A percentile compares a stretch with the other conserved stretches of the same genome.
phyloP scores from a whole-genome alignment of 2,329 filamentous ascomycete genomes.

The Myriosclerotinia duriaeana region DNA sequence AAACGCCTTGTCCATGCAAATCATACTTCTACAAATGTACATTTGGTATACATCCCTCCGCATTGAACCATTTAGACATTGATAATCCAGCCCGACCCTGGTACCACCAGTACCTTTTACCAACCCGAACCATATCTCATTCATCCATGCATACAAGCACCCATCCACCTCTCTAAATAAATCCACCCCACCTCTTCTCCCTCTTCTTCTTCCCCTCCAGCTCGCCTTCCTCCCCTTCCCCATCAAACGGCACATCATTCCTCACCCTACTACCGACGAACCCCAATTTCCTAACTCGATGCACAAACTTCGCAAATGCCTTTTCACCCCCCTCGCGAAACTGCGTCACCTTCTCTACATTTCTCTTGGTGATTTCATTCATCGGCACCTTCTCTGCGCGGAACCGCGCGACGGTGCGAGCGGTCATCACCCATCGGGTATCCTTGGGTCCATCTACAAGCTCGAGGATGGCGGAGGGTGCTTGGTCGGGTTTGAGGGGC shows the following conservation, averaged over 20 bases:
- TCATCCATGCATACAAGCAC: constrained; percentile 15
- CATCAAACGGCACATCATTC: constrained; percentile 32
- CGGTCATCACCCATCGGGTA: constrained; percentile 92
- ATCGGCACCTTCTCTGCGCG: constrained; percentile 55
- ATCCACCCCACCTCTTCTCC: constrained; percentile 23
- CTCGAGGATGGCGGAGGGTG: constrained; percentile 85
- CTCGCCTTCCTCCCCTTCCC: constrained; percentile 14
- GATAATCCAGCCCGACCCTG: constrained; percentile 16
- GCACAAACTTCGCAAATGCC: constrained; percentile 66
- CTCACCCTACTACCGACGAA: constrained; percentile 40
- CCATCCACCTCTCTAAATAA: constrained; percentile 10
- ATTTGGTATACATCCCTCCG: constrained; percentile 20
- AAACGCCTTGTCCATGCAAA: constrained; percentile 23
- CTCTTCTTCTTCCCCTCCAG: constrained; percentile 16
- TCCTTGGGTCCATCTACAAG: constrained; percentile 93
- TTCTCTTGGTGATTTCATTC: constrained; percentile 71
- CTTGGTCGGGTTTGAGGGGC: constrained; percentile 83
- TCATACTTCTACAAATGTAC: constrained; percentile 21
- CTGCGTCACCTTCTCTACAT: constrained; percentile 79
- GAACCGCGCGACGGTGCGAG: constrained; percentile 73
- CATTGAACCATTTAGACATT: constrained; percentile 24
- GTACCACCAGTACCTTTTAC: neutral
- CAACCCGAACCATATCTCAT: neutral
- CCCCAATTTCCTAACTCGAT: constrained; percentile 43
- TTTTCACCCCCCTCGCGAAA: constrained; percentile 67